These are phyloP conservation scores for Amylocarpus encephaloides DNA, from an alignment of 2,329 filamentous ascomycete species.

Conservation along the genomic window DNA sequence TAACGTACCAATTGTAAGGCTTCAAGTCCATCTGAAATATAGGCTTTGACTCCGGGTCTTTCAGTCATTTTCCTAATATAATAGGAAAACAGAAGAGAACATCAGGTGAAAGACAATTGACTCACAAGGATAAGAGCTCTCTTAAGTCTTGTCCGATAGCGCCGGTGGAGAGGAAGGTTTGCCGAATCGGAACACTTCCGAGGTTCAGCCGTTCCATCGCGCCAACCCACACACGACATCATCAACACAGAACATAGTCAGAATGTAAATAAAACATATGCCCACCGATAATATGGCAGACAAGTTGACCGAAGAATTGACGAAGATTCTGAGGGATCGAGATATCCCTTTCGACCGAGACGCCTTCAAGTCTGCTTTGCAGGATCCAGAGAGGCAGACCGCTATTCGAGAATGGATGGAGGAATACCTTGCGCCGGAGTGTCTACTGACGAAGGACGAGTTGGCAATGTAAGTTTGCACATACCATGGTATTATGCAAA, in stretches of 20 bases:
- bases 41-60: background rate
- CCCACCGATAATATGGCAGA: slow-evolving; percentile 21
- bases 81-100: background rate
- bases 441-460: slow-evolving; percentile 49
- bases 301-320: slow-evolving; percentile 20
- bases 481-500: background rate
- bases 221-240: background rate
- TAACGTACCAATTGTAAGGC: slow-evolving; percentile 25
- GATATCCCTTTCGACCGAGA: slow-evolving; percentile 28
- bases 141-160: background rate
- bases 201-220: background rate
- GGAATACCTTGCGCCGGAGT: slow-evolving; percentile 43
- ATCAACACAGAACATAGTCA: background rate
- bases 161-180: slow-evolving; percentile 1
- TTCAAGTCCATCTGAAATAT: slow-evolving; percentile 21
- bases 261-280: background rate
- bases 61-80: slow-evolving; percentile 13
- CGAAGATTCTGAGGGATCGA: slow-evolving; percentile 24
- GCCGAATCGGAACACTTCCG: slow-evolving; percentile 5
- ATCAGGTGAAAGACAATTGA: background rate
- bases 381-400: slow-evolving; percentile 21
- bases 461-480: slow-evolving; percentile 40
- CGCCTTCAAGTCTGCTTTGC: slow-evolving; percentile 22
- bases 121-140: background rate
- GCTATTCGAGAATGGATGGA: slow-evolving; percentile 41